These are phyloP conservation scores for Heritiera littoralis DNA, from an alignment of 345 rosid species.

Conservation along the genomic window DNA sequence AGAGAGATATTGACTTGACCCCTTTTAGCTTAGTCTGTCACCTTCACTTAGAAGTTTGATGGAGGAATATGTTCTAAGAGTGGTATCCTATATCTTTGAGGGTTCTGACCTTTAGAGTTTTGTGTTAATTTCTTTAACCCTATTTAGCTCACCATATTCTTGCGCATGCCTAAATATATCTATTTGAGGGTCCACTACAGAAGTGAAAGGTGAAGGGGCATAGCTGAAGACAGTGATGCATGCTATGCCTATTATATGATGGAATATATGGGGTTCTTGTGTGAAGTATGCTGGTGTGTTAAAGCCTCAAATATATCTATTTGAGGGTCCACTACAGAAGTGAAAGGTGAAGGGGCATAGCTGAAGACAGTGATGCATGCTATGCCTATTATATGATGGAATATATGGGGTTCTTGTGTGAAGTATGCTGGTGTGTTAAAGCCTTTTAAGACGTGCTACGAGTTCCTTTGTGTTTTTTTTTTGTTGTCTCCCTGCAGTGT, in stretches of 20 bases:
- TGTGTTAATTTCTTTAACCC: neutral
- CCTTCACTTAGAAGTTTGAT: neutral
- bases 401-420: neutral
- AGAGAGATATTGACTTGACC: neutral
- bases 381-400: neutral
- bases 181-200: neutral
- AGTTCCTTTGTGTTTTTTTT: neutral
- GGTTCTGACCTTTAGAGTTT: neutral
- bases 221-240: neutral
- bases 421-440: constrained; percentile 9
- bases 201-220: constrained; percentile 6
- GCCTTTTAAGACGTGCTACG: constrained; percentile 2
- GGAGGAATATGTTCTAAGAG: neutral
- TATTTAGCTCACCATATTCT: constrained; percentile 1
- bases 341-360: constrained; percentile 9
- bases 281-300: constrained; percentile 14
- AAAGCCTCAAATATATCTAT: neutral
- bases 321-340: neutral
- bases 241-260: neutral
- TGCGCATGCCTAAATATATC: neutral
- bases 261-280: neutral
- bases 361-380: neutral
- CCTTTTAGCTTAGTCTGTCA: neutral
- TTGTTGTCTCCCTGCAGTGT: neutral
- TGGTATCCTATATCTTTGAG: neutral